Evolutionary conservation across 306 rosid genomes (phyloP).

Genomic region (Quercus berberidifolia): DNA sequence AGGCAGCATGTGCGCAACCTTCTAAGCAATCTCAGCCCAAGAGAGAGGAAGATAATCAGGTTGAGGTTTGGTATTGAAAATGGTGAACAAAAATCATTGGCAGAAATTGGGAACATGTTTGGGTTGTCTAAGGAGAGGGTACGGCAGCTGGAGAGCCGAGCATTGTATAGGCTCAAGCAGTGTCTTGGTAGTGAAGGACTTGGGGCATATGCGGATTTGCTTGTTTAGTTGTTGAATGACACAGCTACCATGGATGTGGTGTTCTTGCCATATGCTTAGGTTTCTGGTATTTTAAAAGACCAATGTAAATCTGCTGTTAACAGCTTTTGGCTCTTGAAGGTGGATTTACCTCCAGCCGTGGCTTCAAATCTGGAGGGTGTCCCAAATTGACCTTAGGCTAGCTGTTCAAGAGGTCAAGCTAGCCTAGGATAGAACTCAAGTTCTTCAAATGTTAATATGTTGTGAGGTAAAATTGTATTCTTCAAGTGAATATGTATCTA

Average conservation of each 20-base stretch:
- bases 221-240: constrained; percentile 35
- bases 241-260: constrained; percentile 2
- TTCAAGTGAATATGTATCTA: neutral
- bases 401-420: neutral
- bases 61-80: constrained; percentile 81
- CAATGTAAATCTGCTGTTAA: neutral
- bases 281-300: neutral
- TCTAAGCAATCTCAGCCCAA: constrained; percentile 50
- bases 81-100: constrained; percentile 51
- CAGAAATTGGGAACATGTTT: constrained; percentile 53
- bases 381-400: neutral
- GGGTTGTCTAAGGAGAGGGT: constrained; percentile 81
- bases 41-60: constrained; percentile 67
- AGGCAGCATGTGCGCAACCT: constrained; percentile 67
- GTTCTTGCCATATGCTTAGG: constrained; percentile 8
- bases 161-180: constrained; percentile 66
- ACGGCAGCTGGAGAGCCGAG: constrained; percentile 59
- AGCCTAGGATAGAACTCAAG: neutral
- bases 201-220: constrained; percentile 57
- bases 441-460: neutral
- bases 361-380: neutral
- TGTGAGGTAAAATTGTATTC: neutral
- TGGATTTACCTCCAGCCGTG: constrained; percentile 9
- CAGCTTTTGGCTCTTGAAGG: constrained; percentile 18
- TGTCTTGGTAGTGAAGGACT: constrained; percentile 61